Conservation (phyloP, 148 eudicot genomes). For the Diospyros lotus region DNA sequence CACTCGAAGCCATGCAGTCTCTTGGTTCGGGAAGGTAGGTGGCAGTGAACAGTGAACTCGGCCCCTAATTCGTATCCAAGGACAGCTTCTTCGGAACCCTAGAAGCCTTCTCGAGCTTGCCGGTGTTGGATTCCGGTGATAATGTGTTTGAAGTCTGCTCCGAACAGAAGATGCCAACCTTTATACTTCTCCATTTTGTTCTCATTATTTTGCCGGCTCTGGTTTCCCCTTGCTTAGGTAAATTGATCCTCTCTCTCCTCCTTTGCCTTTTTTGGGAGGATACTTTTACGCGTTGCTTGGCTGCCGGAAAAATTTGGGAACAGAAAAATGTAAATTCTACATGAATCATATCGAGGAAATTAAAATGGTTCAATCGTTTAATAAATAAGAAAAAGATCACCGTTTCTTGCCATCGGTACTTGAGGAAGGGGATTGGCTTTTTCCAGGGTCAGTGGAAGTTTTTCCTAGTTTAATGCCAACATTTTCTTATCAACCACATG, state of each 20-base stretch:
- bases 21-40: background rate
- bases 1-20: slow-evolving; percentile 11
- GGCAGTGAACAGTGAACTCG: background rate
- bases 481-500: background rate
- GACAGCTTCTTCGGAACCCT: slow-evolving; percentile 14
- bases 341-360: too few species aligned
- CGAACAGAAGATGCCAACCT: slow-evolving; percentile 31
- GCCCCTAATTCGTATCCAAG: background rate
- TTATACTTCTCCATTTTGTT: slow-evolving; percentile 19
- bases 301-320: background rate
- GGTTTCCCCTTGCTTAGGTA: slow-evolving; percentile 33
- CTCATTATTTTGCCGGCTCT: slow-evolving; percentile 19
- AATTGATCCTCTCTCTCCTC: background rate
- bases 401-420: too few species aligned
- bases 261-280: too few species aligned
- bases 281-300: too few species aligned
- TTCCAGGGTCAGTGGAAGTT: background rate
- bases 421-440: too few species aligned
- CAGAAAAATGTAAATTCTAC: too few species aligned
- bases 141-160: slow-evolving; percentile 21
- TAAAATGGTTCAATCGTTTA: too few species aligned
- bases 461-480: background rate
- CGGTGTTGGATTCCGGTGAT: slow-evolving; percentile 22
- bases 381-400: too few species aligned
- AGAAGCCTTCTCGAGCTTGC: background rate